A percentile compares a stretch with the other conserved stretches of the same genome.
Evolutionary conservation across 2,329 filamentous ascomycete species (phyloP).

Genomic region (Helotiales sp.): DNA sequence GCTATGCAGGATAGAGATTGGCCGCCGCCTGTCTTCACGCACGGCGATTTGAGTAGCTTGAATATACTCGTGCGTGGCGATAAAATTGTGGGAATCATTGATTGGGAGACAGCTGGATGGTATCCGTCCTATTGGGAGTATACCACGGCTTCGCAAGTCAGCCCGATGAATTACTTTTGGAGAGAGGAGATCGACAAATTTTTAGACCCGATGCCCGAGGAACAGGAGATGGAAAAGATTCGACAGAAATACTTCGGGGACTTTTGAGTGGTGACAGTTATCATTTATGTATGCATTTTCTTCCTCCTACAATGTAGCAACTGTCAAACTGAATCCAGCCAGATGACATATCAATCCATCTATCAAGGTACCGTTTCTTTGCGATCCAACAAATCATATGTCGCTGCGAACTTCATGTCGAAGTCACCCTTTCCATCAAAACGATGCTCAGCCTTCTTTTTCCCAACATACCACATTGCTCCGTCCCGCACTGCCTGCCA

Average conservation of each 20-base stretch:
- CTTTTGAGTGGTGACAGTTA: no score
- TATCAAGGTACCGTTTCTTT: neutral
- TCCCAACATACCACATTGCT: neutral
- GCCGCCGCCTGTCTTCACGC: constrained; percentile 8
- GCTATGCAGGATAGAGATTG: constrained; percentile 9
- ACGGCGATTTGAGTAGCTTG: constrained; percentile 13
- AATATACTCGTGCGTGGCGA: constrained; percentile 14
- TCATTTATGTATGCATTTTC: no score
- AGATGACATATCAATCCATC: no score
- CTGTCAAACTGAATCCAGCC: no score
- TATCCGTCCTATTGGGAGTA: constrained; percentile 22
- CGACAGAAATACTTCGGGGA: constrained; percentile 13
- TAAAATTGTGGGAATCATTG: constrained; percentile 15
- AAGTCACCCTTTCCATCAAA: neutral
- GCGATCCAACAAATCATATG: neutral
- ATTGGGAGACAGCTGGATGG: constrained; percentile 20
- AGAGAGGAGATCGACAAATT: constrained; percentile 15
- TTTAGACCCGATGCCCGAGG: constrained; percentile 13
- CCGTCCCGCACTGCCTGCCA: neutral
- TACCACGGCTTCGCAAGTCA: constrained; percentile 15
- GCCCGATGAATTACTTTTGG: constrained; percentile 16
- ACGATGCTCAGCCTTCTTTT: neutral
- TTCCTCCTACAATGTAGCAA: no score
- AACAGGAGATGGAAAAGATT: constrained; percentile 11
- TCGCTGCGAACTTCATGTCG: neutral